Evolutionary conservation across 2,329 filamentous ascomycete species (phyloP).

Genomic region (Teratosphaeria epicoccoides): DNA sequence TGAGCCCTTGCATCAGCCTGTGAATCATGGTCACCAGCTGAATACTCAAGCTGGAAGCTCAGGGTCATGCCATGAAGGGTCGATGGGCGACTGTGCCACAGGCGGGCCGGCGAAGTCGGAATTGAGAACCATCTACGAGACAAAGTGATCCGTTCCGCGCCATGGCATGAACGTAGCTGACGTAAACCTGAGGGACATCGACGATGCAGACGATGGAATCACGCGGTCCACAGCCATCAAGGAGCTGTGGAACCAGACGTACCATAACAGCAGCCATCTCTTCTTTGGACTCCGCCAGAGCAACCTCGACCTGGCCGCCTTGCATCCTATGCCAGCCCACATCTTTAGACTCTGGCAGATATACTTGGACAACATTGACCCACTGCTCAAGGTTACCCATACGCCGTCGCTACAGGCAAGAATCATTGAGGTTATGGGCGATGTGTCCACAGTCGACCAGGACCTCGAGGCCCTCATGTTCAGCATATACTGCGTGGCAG

Average conservation of each 20-base stretch:
- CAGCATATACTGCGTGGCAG: constrained; percentile 7
- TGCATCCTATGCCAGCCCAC: constrained; percentile 55
- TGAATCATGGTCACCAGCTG: neutral
- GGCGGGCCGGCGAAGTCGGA: constrained; percentile 1
- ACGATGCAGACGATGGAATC: constrained; percentile 11
- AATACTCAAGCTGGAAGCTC: neutral
- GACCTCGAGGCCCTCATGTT: constrained; percentile 25
- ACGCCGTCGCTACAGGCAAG: constrained; percentile 56
- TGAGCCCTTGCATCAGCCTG: constrained; percentile 45
- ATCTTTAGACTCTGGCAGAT: constrained; percentile 63
- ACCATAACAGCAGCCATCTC: constrained; percentile 35
- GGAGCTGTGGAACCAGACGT: constrained; percentile 37
- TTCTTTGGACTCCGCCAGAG: constrained; percentile 40
- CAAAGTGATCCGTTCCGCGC: constrained; percentile 35
- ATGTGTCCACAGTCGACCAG: constrained; percentile 44
- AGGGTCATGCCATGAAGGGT: neutral
- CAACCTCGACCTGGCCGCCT: constrained; percentile 34
- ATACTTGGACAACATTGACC: constrained; percentile 63
- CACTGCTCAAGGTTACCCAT: constrained; percentile 60
- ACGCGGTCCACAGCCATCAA: constrained; percentile 27
- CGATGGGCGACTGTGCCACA: constrained; percentile 23
- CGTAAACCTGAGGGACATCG: neutral
- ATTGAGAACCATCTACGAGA: neutral
- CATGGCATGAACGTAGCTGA: constrained; percentile 29
- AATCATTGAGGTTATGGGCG: constrained; percentile 52